Evolutionary conservation across 768 basidiomycete species (phyloP), one percentile per base, ranked within the genome.

Genomic region (Krasilnikovozyma curviuscula): DNA sequence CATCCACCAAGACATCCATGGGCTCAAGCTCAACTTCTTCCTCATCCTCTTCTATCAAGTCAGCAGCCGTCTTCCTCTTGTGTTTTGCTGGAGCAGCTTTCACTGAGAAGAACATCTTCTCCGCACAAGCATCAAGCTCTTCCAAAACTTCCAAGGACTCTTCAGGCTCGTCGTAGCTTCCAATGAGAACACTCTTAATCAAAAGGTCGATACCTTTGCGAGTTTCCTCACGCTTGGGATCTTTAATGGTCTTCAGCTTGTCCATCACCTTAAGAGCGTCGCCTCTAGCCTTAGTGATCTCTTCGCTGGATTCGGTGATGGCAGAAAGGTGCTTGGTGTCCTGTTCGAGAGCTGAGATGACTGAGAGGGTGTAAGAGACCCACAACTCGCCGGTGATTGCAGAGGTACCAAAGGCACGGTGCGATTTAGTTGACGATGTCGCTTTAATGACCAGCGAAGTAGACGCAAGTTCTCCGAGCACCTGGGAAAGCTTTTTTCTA

Each of bases 1-100:
- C 72, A 60, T 95, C 88, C 29, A 89, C 77, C 33, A 95, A 70
- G 37, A 86, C 65, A 53, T 93, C 86, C 46, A 89, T 75, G 1
- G 86, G 77, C 40, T 73, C 73, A 1, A 72, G 68, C 3, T 66
- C 67, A 8, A 68, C 68, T 13, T 69, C 69, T 12, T 64, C 66
- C 29, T 55, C 46, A 52, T 62, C 52, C 43, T 57, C 35, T 38
- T 56, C 47, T 31, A 58, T 49, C 40, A 50, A 51, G 23, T 44
- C 52, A 34, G 40, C 39, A 4, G 37, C 50, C 0, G 46, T 45
- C 41, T 28, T 31, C 29, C 34, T 27, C 13, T 34, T 10, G 21
- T 50, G 44, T 44, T 50, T 44, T 21, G 39, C 18, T 32, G 47
- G 37, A 2, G 46, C 3, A 2, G 48, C 35, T 62, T 44, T 46